Percentiles rank a stretch among this genome's conserved stretches.
Evolutionary conservation across 805 yeast species (phyloP).

Genomic region (Barnettozyma pratensis): DNA sequence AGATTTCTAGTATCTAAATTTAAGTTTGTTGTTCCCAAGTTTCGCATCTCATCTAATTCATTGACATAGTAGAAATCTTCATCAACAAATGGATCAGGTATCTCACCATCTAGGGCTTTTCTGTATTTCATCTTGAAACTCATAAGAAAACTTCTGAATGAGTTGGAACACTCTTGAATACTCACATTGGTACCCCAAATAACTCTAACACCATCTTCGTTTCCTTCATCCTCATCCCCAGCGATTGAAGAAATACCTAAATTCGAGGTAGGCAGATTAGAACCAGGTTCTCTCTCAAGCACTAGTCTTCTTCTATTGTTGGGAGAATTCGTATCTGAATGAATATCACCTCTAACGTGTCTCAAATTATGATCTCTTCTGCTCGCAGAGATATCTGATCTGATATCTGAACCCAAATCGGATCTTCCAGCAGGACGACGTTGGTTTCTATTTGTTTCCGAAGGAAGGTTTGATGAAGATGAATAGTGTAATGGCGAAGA

Average conservation of each 20-base stretch:
- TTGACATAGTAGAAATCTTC: conserved; percentile 71
- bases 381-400: conserved; percentile 38
- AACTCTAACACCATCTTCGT: conserved; percentile 76
- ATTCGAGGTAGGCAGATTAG: conserved; percentile 25
- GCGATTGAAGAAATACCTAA: conserved; percentile 15
- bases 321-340: conserved; percentile 68
- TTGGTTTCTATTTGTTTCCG: conserved; percentile 18
- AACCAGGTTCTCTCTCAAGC: conserved; percentile 31
- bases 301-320: conserved; percentile 54
- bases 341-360: conserved; percentile 71
- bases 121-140: conserved; percentile 77
- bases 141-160: conserved; percentile 79
- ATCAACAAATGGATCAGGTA: conserved; percentile 46
- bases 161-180: conserved; percentile 77
- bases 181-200: conserved; percentile 99
- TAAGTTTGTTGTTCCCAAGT: conserved; percentile 73
- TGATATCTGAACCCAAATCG: conserved; percentile 33
- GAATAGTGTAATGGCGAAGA: conserved; percentile 44
- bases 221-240: conserved; percentile 21
- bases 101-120: conserved; percentile 37
- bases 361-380: conserved; percentile 44
- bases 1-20: conserved; percentile 82
- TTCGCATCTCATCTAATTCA: conserved; percentile 68
- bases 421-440: conserved; percentile 18
- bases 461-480: conserved; percentile 28